These are phyloP conservation scores for Alisma plantagoaquatica DNA, from an alignment of 106 monocot genomes.

Conservation along the genomic window DNA sequence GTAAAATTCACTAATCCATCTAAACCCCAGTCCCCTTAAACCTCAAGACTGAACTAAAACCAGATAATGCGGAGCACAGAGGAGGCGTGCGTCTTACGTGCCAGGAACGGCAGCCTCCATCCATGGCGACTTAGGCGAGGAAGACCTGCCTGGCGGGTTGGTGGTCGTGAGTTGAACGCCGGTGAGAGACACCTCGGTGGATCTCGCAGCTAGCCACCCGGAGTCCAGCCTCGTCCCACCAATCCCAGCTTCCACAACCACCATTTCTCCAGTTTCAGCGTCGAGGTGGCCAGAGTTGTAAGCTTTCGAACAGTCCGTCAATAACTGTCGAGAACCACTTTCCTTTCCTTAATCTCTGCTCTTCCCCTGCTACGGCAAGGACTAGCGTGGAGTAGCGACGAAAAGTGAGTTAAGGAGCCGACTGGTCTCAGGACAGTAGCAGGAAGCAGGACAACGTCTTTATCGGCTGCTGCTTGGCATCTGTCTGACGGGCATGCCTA, in stretches of 20 bases:
- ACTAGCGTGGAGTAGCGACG: too few species aligned
- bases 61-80: neutral
- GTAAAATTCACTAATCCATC: neutral
- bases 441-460: too few species aligned
- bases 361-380: too few species aligned
- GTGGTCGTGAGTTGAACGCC: slow-evolving; percentile 90
- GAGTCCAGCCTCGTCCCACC: slow-evolving; percentile 71
- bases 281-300: neutral
- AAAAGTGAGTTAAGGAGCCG: too few species aligned
- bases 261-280: neutral
- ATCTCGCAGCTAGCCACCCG: slow-evolving; percentile 94
- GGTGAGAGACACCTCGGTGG: slow-evolving; percentile 60
- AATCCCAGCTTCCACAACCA: slow-evolving; percentile 4
- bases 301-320: too few species aligned
- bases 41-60: neutral
- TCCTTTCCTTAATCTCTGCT: too few species aligned
- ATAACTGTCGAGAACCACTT: too few species aligned
- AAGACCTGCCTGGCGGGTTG: slow-evolving; percentile 20
- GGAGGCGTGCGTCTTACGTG: slow-evolving; percentile 37
- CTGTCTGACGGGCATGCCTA: too few species aligned
- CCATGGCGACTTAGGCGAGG: slow-evolving; percentile 54
- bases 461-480: too few species aligned
- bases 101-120: slow-evolving; percentile 85
- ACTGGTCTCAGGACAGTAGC: too few species aligned
- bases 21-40: too few species aligned